Percentiles rank a stretch among this genome's conserved stretches.
Conservation (phyloP, 768 basidiomycete genomes). For the Pleurotus ostreatus region DNA sequence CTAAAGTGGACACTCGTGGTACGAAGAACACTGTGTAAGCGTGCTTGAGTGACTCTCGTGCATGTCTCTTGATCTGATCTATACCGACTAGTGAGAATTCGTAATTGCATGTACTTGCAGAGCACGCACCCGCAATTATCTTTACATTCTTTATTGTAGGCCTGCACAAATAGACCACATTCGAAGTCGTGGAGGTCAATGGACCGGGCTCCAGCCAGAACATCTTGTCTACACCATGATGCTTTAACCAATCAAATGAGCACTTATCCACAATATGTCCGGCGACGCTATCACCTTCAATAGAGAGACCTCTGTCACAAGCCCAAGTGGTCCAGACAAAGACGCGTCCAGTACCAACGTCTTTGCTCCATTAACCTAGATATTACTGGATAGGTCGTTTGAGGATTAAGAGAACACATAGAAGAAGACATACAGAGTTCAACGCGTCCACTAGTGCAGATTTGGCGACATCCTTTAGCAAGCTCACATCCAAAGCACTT, state of each 20-base stretch:
- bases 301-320: conserved; percentile 91
- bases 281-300: conserved; percentile 65
- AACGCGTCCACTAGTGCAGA: conserved; percentile 81
- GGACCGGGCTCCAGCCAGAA: conserved; percentile 96
- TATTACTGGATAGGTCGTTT: conserved; percentile 7
- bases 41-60: conserved; percentile 67
- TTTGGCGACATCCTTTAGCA: conserved; percentile 75
- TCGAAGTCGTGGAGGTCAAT: conserved; percentile 75
- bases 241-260: conserved; percentile 39
- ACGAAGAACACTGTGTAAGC: conserved; percentile 85
- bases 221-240: conserved; percentile 99
- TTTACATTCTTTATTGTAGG: conserved; percentile 82
- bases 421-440: conserved; percentile 56
- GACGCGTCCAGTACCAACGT: conserved; percentile 91
- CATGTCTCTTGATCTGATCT: conserved; percentile 92
- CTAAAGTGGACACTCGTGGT: conserved; percentile 83
- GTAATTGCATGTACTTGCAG: conserved; percentile 6
- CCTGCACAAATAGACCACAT: conserved; percentile 90
- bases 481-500: conserved; percentile 48
- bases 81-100: conserved; percentile 20
- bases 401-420: neutral
- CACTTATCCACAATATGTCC: neutral
- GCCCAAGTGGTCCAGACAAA: conserved; percentile 86
- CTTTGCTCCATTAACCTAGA: conserved; percentile 87
- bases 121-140: conserved; percentile 80